phyloP scores from a whole-genome alignment of 805 yeast species.

The Scheffersomyces stipitis region DNA sequence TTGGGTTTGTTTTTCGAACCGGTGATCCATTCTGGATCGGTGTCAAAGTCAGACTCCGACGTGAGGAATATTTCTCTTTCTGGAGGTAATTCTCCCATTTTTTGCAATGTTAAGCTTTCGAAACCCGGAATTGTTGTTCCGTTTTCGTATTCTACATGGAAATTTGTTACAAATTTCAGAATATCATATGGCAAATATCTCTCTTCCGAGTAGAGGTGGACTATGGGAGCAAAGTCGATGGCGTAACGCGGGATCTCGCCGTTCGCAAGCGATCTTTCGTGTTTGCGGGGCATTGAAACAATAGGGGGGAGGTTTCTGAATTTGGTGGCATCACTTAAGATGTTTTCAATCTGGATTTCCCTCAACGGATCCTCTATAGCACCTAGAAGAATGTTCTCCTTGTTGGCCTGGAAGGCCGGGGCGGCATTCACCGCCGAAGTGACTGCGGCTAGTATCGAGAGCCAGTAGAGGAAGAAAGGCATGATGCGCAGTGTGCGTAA shows the following conservation, averaged over 20 bases:
- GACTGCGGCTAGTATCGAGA: constrained; percentile 3
- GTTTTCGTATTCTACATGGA: constrained; percentile 53
- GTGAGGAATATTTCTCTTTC: constrained; percentile 54
- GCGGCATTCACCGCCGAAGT: constrained; percentile 9
- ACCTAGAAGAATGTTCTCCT: constrained; percentile 20
- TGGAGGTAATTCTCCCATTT: constrained; percentile 31
- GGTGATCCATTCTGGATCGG: constrained; percentile 80
- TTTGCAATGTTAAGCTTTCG: constrained; percentile 27
- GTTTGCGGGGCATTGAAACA: constrained; percentile 26
- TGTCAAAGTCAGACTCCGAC: constrained; percentile 66
- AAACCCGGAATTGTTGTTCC: constrained; percentile 43
- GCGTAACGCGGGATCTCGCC: constrained; percentile 69
- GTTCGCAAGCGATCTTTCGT: constrained; percentile 38
- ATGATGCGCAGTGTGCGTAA: not conserved
- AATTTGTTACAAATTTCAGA: constrained; percentile 63
- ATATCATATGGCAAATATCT: constrained; percentile 81
- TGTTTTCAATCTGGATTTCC: constrained; percentile 23
- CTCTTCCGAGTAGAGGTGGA: constrained; percentile 88
- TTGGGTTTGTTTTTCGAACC: constrained; percentile 70
- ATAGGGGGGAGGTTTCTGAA: constrained; percentile 36
- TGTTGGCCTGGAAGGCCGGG: constrained; percentile 16
- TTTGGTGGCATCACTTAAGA: constrained; percentile 24
- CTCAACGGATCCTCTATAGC: constrained; percentile 15
- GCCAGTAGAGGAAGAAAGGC: not conserved
- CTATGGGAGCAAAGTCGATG: constrained; percentile 68